Evolutionary conservation across 345 rosid genomes (phyloP).

Genomic region (Aquilaria malaccensis): DNA sequence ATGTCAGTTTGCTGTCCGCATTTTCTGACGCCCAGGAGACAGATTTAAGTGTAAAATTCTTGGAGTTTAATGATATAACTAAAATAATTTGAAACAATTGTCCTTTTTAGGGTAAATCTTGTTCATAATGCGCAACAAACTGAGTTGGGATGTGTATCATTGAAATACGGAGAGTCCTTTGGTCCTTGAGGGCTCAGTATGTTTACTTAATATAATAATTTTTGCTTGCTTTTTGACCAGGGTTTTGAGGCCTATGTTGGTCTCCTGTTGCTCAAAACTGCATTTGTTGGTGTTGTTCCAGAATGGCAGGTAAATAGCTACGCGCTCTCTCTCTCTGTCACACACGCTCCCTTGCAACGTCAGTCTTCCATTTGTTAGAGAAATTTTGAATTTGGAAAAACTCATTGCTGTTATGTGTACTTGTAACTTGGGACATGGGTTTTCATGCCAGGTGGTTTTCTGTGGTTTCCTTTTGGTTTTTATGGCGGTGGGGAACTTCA

Average conservation of each 20-base stretch:
- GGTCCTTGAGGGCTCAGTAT: no score
- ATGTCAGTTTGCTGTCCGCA: no score
- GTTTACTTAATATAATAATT: conserved; percentile 1
- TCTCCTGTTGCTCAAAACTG: conserved; percentile 67
- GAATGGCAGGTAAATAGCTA: conserved; percentile 82
- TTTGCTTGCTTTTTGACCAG: conserved; percentile 29
- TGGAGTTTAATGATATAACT: no score
- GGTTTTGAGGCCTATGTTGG: conserved; percentile 97
- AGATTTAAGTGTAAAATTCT: no score
- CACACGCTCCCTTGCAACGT: background rate
- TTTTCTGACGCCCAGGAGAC: no score
- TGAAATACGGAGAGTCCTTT: no score
- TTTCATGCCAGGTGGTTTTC: conserved; percentile 56
- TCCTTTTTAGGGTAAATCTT: no score
- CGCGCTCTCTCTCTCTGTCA: background rate
- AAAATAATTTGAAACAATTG: no score
- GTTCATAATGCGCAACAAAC: no score
- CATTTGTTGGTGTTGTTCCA: conserved; percentile 55
- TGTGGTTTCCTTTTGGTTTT: conserved; percentile 80
- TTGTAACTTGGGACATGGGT: background rate
- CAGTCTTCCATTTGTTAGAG: background rate
- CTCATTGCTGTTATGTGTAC: background rate
- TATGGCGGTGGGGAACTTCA: conserved; percentile 94
- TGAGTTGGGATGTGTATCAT: no score
- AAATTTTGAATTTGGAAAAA: background rate